A percentile compares a stretch with the other conserved stretches of the same genome.
Evolutionary conservation across 352 stramenopile species (phyloP).

Genomic region (Phytophthora lateralis): DNA sequence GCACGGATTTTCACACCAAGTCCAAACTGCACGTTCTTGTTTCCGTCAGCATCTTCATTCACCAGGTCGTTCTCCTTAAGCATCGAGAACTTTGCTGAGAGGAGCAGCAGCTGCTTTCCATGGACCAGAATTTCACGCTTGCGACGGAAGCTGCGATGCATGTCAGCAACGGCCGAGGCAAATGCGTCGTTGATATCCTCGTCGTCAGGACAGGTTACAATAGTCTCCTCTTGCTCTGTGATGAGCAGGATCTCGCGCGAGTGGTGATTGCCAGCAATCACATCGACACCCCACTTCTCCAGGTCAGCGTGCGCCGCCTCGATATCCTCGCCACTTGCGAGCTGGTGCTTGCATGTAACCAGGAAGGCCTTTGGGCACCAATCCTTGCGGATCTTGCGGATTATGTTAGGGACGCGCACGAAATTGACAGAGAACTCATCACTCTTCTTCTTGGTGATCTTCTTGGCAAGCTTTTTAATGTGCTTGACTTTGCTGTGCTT

Average conservation of each 20-base stretch:
- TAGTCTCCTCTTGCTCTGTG: constrained; percentile 81
- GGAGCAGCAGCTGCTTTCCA: constrained; percentile 75
- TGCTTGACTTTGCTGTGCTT: constrained; percentile 36
- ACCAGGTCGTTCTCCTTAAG: constrained; percentile 87
- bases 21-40: constrained; percentile 89
- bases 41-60: constrained; percentile 84
- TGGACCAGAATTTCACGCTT: constrained; percentile 80
- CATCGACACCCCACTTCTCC: constrained; percentile 83
- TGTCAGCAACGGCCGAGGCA: constrained; percentile 67
- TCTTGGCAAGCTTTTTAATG: constrained; percentile 41
- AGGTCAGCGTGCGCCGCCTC: constrained; percentile 70
- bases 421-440: constrained; percentile 83
- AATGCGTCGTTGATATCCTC: constrained; percentile 87
- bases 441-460: constrained; percentile 46
- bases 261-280: constrained; percentile 74
- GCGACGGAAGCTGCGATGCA: constrained; percentile 78
- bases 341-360: constrained; percentile 78
- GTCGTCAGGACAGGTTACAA: constrained; percentile 73
- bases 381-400: constrained; percentile 80
- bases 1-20: constrained; percentile 77
- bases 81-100: constrained; percentile 90
- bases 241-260: constrained; percentile 78
- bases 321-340: constrained; percentile 73
- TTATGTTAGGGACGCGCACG: constrained; percentile 78
- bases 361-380: constrained; percentile 85